Evolutionary conservation across 768 basidiomycete genomes (phyloP), one percentile per base, ranked within the genome.

Genomic region (Tricholoma sp.): DNA sequence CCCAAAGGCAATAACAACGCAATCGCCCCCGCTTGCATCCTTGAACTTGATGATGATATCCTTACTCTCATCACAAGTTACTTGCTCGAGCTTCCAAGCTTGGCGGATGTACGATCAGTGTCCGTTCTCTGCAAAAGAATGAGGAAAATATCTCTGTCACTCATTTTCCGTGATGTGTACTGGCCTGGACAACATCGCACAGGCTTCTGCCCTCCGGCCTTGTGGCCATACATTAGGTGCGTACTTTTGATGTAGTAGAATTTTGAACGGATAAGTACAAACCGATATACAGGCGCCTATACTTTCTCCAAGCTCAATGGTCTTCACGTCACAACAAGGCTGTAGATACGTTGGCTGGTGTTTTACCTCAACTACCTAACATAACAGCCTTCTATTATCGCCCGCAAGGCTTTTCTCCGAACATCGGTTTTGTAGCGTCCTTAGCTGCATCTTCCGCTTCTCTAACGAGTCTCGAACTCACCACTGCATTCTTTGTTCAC

Each of bases 141-240:
- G 34, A 54, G 60, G 12, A 34, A 39, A 29, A 22, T 58, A n/a
- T 22, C 53, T 19, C 45, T 57, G 18, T 52, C 57, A 12, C 24
- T 56, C 18, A 50, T 61, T 5, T 61, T 61, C 34, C 57, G 52
- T 41, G 54, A 45, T 18, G 57, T 58, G 4, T 32, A 37, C 14
- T 61, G 60, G 60, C 60, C 60, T 34, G 35, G 10, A 29, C n/a
- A 37, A 19, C 39, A 39, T 9, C 60, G 51, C 24, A 19, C 47
- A 37, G 57, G 56, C 14, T 61, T 61, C 32, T 56, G 56, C 35
- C 57, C 60, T 37, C 18, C 41, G 18, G 21, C 57, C 21, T 41
- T 61, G 29, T 61, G 60, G 60, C 60, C 57, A 50, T 58, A 52
- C 37, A 61, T 61, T 51, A 58, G 60, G 60, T 61, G 45, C 21